Evolutionary conservation across 345 rosid genomes (phyloP).

Genomic region (Salix dunnii): DNA sequence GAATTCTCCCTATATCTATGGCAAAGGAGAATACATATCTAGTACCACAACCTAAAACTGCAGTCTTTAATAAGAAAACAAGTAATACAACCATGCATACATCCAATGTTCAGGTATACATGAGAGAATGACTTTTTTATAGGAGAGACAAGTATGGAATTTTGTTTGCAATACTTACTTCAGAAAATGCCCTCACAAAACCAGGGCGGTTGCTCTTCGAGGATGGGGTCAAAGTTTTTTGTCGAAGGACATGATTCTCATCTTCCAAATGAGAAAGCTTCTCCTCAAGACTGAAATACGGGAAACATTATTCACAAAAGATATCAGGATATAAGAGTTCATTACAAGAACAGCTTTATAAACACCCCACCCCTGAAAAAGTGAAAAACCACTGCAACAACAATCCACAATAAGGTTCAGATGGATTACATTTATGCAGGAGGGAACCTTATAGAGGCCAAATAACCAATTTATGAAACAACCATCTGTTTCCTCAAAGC

Average conservation of each 20-base stretch:
- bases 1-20: too few species aligned
- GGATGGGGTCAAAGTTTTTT: constrained; percentile 57
- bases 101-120: too few species aligned
- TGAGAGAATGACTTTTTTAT: too few species aligned
- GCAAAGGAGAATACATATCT: background rate
- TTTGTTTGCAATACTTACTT: constrained; percentile 45
- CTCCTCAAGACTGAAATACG: constrained; percentile 55
- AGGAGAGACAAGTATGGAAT: too few species aligned
- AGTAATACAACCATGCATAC: too few species aligned
- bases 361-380: too few species aligned
- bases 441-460: background rate
- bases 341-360: too few species aligned
- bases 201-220: constrained; percentile 46
- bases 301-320: background rate
- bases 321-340: background rate
- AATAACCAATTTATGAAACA: background rate
- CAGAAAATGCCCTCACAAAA: constrained; percentile 47
- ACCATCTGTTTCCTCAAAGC: background rate
- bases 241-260: constrained; percentile 81
- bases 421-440: background rate
- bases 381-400: too few species aligned
- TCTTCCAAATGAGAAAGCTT: constrained; percentile 72
- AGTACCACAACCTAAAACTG: background rate
- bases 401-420: background rate
- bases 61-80: too few species aligned